Percentiles rank a stretch among this genome's conserved stretches.
Conservation (phyloP, 441 rosid species). For the Eruca vesicaria region DNA sequence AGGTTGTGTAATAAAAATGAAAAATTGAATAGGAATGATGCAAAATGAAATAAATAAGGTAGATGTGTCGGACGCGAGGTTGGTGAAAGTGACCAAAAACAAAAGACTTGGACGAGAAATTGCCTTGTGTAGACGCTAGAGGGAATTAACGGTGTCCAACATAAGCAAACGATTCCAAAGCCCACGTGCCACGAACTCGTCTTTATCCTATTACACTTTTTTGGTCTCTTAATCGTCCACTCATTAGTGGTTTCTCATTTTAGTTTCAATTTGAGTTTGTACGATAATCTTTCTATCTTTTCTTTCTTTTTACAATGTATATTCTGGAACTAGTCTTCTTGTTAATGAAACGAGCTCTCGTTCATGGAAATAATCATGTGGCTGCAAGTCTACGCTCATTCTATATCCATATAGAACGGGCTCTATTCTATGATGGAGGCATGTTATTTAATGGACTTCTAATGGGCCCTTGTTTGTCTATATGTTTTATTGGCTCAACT, state of each 20-base stretch:
- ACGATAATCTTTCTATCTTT: not conserved
- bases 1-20: constrained; percentile 34
- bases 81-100: constrained; percentile 37
- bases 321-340: not conserved
- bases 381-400: not conserved
- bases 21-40: constrained; percentile 10
- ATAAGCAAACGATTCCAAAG: not conserved
- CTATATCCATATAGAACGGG: not conserved
- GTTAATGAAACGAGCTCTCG: not conserved
- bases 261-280: not conserved
- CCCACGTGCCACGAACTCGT: not conserved
- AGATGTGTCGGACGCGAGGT: constrained; percentile 36
- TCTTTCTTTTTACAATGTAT: not conserved
- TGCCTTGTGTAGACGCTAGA: constrained; percentile 15
- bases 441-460: not conserved
- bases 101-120: constrained; percentile 21
- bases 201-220: constrained; percentile 10
- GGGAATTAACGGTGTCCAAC: too few relatives aligned
- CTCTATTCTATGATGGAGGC: not conserved
- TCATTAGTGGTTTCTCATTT: constrained; percentile 26
- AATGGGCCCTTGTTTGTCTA: not conserved
- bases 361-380: not conserved
- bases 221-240: constrained; percentile 22
- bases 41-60: constrained; percentile 33
- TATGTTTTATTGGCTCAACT: not conserved